Evolutionary conservation across 768 basidiomycete species (phyloP), one percentile per base, ranked within the genome.

Genomic region (Naganishia vishniacii): DNA sequence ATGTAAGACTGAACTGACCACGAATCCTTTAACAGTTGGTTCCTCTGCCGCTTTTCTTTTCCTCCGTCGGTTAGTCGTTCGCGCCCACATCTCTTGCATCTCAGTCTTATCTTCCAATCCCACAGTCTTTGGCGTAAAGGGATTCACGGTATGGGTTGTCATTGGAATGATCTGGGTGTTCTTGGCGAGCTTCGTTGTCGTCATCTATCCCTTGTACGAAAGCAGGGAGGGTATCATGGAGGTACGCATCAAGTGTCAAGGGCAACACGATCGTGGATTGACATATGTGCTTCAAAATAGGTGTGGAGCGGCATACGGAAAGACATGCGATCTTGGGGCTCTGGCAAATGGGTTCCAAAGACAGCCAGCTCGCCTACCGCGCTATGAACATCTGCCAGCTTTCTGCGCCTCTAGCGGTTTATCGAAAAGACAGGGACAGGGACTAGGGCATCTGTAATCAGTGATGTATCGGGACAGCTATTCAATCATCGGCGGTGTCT

Each of bases 141-240:
- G 71, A 3, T 72, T 74, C 62, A 70, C 70, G 0, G 86, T 83
- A 0, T 95, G 91, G 91, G 86, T 94, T 8, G 78, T 83, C 45
- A 79, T 93, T 62, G 87, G 88, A 1, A 86, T 95, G 65, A 79
- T 86, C 37, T 95, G 91, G 91, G 80, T 86, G 23, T 92, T 93
- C 77, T 79, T 81, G 56, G 91, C 89, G 1, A 80, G 85, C 3
- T 81, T 86, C 65, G 79, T 84, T 7, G 88, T 91, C 45, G 89
- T 93, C 20, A 25, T 94, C 15, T 91, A 90, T 70, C 92, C 92
- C 20, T 79, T 94, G 4, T 94, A 82, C 79, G 92, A 97, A 80
- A 89, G 88, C 59, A 80, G 89, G 44, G 79, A 67, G 4, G 89
- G 88, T 0, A 72, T 97, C 48, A 37, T 15, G 6, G 77, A 83